Percentiles rank a stretch among this genome's conserved stretches.
Conservation (phyloP, 257 asterid genomes). For the Verbascum thapsus region DNA sequence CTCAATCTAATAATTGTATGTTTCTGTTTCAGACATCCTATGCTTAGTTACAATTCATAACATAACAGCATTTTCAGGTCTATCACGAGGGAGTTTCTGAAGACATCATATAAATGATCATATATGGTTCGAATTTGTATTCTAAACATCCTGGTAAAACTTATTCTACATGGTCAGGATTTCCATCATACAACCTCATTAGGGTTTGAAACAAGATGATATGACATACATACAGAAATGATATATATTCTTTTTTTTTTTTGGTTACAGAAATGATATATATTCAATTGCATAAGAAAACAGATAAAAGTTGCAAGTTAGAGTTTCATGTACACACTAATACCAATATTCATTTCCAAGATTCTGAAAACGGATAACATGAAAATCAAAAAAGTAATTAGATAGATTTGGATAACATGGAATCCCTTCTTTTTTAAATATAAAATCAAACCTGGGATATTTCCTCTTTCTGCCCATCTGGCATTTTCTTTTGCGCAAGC, state of each 20-base stretch:
- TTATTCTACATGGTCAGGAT: neutral
- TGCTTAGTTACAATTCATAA: neutral
- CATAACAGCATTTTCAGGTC: neutral
- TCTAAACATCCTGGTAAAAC: conserved; percentile 5
- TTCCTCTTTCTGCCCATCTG: conserved; percentile 92
- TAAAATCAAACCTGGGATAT: conserved; percentile 78
- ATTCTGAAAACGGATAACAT: neutral
- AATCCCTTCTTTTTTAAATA: conserved; percentile 7
- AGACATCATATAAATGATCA: neutral
- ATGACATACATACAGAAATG: neutral
- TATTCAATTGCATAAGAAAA: conserved; percentile 5
- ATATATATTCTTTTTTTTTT: conserved; percentile 3
- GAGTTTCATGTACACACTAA: neutral
- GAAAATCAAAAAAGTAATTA: conserved; percentile 1
- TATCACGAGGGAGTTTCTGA: neutral
- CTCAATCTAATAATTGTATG: conserved; percentile 9
- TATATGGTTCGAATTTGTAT: neutral
- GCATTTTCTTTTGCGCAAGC: conserved; percentile 97
- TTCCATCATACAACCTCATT: conserved; percentile 14
- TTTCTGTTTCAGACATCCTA: conserved; percentile 10
- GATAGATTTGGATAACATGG: neutral
- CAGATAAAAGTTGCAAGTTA: neutral
- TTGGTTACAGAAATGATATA: too few relatives aligned
- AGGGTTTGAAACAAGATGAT: conserved; percentile 5
- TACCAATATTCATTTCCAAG: conserved; percentile 8